Evolutionary conservation across 129 eudicot genomes (phyloP).

Genomic region (Lonicera japonica): DNA sequence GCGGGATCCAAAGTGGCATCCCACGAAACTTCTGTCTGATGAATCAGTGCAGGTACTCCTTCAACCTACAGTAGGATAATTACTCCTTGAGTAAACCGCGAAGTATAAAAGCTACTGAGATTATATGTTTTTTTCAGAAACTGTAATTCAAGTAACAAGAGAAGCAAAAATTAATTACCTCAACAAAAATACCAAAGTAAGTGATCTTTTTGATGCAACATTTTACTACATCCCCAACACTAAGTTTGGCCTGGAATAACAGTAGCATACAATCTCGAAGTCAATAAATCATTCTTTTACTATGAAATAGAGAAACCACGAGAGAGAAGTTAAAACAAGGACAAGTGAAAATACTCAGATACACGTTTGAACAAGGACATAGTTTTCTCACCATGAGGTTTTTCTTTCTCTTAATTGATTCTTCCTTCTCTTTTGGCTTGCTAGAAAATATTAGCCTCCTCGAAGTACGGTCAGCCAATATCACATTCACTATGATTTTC

Average conservation of each 20-base stretch:
- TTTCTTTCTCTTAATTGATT: slow-evolving; percentile 54
- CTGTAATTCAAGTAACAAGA: slow-evolving; percentile 1
- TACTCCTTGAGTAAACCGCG: neutral
- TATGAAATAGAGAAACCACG: neutral
- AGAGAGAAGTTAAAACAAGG: neutral
- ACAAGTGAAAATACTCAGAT: neutral
- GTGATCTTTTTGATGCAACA: slow-evolving; percentile 73
- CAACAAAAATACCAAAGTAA: slow-evolving; percentile 85
- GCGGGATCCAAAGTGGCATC: slow-evolving; percentile 61
- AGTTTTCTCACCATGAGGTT: slow-evolving; percentile 64
- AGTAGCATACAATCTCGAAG: slow-evolving; percentile 10
- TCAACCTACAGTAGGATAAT: slow-evolving; percentile 50
- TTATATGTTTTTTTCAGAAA: neutral
- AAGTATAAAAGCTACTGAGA: neutral
- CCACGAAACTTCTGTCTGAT: slow-evolving; percentile 95
- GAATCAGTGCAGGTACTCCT: slow-evolving; percentile 91
- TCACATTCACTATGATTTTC: slow-evolving; percentile 63
- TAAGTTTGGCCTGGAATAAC: slow-evolving; percentile 59
- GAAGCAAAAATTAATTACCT: slow-evolving; percentile 40
- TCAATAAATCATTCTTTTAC: neutral
- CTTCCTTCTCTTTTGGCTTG: slow-evolving; percentile 81
- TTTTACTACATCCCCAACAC: slow-evolving; percentile 68
- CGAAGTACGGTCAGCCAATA: slow-evolving; percentile 64
- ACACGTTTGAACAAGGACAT: neutral
- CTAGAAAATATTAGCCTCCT: slow-evolving; percentile 71